Evolutionary conservation across 2,329 filamentous ascomycete species (phyloP).

Genomic region (Penicillium sp.): DNA sequence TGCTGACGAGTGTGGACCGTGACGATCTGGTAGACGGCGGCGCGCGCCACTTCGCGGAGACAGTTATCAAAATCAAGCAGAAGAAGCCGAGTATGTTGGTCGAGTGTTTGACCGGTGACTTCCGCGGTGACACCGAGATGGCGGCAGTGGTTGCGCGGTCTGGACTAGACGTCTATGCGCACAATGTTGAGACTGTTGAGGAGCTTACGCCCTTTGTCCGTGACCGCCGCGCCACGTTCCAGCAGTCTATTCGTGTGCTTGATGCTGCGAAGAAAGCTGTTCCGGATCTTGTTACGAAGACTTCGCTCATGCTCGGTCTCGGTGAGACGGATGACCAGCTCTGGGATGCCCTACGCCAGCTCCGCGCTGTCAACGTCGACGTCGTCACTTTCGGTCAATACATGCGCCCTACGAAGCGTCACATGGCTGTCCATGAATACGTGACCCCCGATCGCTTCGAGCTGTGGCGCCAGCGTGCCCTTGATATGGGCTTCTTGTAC

Average conservation of each 20-base stretch:
- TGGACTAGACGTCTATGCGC: slow-evolving; percentile 92
- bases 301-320: slow-evolving; percentile 92
- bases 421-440: slow-evolving; percentile 96
- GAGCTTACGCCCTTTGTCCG: slow-evolving; percentile 84
- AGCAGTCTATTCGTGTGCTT: slow-evolving; percentile 78
- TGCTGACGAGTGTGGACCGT: slow-evolving; percentile 88
- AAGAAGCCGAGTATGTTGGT: slow-evolving; percentile 56
- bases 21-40: slow-evolving; percentile 90
- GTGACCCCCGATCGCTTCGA: slow-evolving; percentile 90
- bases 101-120: slow-evolving; percentile 69
- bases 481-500: slow-evolving; percentile 96
- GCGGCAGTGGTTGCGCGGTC: slow-evolving; percentile 79
- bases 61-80: slow-evolving; percentile 87
- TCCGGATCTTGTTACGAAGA: slow-evolving; percentile 90
- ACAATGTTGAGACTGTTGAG: slow-evolving; percentile 96
- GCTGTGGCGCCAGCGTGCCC: slow-evolving; percentile 80
- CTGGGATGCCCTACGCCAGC: slow-evolving; percentile 73
- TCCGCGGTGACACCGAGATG: slow-evolving; percentile 80
- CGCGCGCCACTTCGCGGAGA: slow-evolving; percentile 86
- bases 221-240: slow-evolving; percentile 84
- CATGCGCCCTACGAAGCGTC: slow-evolving; percentile 97
- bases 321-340: slow-evolving; percentile 90
- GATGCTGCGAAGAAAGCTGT: slow-evolving; percentile 76
- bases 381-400: slow-evolving; percentile 99
- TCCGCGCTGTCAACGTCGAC: slow-evolving; percentile 79